Evolutionary conservation across 768 basidiomycete species (phyloP).

Genomic region (Termitomyces sp.): DNA sequence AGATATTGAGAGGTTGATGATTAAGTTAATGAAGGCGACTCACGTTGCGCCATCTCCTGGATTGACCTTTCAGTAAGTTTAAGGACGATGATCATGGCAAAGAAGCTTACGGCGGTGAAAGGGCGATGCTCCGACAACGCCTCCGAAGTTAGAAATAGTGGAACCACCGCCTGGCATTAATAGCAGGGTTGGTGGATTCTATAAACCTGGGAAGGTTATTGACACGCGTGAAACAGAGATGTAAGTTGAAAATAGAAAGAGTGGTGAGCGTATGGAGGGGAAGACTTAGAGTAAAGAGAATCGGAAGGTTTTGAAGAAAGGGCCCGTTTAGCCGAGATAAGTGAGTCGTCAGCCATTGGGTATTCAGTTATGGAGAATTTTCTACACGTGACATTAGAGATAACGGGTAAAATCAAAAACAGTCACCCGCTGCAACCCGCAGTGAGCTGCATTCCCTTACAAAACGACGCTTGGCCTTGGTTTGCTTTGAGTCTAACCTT

Average conservation of each 20-base stretch:
- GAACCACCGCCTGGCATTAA: constrained; percentile 8
- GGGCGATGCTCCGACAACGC: constrained; percentile 1
- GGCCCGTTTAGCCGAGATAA: constrained; percentile 15
- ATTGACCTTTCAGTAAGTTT: background rate
- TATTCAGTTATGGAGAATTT: constrained; percentile 1
- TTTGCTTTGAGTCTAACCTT: too few relatives aligned
- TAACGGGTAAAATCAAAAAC: constrained; percentile 8
- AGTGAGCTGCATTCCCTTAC: too few relatives aligned
- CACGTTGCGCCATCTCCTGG: constrained; percentile 17
- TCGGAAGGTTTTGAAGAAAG: constrained; percentile 8
- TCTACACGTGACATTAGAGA: constrained; percentile 7
- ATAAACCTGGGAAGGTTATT: background rate
- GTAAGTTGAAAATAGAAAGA: background rate
- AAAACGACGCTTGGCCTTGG: too few relatives aligned
- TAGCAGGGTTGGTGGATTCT: background rate
- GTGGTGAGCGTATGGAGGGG: background rate
- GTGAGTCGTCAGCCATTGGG: constrained; percentile 5
- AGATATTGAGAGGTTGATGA: background rate
- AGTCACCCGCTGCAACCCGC: background rate
- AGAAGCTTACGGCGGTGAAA: constrained; percentile 13
- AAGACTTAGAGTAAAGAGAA: too few relatives aligned
- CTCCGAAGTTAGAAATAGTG: constrained; percentile 1
- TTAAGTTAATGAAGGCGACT: background rate
- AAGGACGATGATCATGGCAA: background rate
- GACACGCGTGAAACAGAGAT: background rate